Base-by-base conservation (phyloP, 2,329 filamentous ascomycete species). In the Fusarium luffae region DNA sequence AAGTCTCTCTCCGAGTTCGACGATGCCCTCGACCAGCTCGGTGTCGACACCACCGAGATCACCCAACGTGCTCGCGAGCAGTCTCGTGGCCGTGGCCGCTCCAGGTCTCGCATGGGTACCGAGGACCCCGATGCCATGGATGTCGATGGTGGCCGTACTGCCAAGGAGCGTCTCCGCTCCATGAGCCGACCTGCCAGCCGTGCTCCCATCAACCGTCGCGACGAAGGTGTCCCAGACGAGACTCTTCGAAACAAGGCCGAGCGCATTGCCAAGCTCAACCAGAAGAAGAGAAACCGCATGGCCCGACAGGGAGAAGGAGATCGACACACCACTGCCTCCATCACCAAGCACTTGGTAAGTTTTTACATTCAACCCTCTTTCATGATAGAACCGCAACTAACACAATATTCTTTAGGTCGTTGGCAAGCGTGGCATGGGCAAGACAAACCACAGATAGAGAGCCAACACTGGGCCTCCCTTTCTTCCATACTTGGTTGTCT, bases 201-300 rank as follows among this genome's bases (percentile, higher is more conserved):
- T 73, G 85, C 82, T 71, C 85, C 86, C 69, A 75, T 81, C 55
- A 93, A 93, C 82, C 87, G 93, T 77, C 87, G 89, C 67, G 89
- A 91, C 28, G 93, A 94, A 70, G 93, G 93, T 83, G 90, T 98
- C 43, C 87, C 85, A 63, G 88, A 92, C 77, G 87, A 89, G 70
- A 81, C 79, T 56, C 84, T 87, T 51, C 88, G 92, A 72, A 86
- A 85, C 64, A 97, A 95, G 88, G 94, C 93, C 40, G 94, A 97
- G 81, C 90, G 91, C 76, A 85, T 97, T 79, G 87, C 90, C 78
- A 98, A 97, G 87, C 83, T 99, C 79, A 87, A 90, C 76, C 97
- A 99, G 90, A 94, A 95, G 87, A 95, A 94, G 89, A 98, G 97
- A 94, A 99, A 99, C 85, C 89, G 95, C 71, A 96, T 97, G 92